Evolutionary conservation across 2,329 filamentous ascomycete genomes (phyloP).

Genomic region (Pseudocercospora macadamiae): DNA sequence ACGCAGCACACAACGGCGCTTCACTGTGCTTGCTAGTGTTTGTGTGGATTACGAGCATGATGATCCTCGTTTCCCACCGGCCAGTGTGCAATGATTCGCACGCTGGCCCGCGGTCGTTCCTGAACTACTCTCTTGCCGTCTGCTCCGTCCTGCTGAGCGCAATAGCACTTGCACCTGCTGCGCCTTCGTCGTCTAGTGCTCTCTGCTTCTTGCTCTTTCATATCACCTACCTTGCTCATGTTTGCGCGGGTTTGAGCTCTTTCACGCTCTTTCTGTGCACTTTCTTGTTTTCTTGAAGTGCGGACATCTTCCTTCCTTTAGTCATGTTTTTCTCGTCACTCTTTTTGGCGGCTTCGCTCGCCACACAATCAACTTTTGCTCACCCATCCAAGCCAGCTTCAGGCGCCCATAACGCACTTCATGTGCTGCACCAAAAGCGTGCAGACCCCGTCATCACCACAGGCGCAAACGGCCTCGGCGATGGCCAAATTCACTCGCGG

Average conservation of each 20-base stretch:
- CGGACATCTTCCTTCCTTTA: constrained; percentile 2
- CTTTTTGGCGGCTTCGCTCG: constrained; percentile 16
- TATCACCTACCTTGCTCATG: neutral
- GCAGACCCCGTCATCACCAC: constrained; percentile 22
- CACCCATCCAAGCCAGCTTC: constrained; percentile 20
- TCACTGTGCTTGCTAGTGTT: neutral
- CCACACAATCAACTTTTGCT: neutral
- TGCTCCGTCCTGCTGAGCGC: neutral
- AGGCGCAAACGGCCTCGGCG: constrained; percentile 24
- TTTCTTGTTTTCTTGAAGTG: constrained; percentile 1
- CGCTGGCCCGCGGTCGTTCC: neutral
- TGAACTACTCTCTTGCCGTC: neutral
- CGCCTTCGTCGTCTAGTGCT: neutral
- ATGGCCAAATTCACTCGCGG: constrained; percentile 21
- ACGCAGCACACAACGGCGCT: neutral
- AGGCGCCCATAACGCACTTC: constrained; percentile 3
- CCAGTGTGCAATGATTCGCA: neutral
- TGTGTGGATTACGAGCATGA: neutral
- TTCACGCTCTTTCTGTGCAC: constrained; percentile 2
- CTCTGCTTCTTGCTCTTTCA: constrained; percentile 1
- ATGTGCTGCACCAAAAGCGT: constrained; percentile 16
- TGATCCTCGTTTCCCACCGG: neutral
- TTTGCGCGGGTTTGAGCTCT: constrained; percentile 8
- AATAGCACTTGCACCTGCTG: neutral
- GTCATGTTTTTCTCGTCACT: constrained; percentile 18